These are phyloP conservation scores for Exophiala dermatitidis DNA, from an alignment of 2,329 filamentous ascomycete species.

Conservation along the genomic window DNA sequence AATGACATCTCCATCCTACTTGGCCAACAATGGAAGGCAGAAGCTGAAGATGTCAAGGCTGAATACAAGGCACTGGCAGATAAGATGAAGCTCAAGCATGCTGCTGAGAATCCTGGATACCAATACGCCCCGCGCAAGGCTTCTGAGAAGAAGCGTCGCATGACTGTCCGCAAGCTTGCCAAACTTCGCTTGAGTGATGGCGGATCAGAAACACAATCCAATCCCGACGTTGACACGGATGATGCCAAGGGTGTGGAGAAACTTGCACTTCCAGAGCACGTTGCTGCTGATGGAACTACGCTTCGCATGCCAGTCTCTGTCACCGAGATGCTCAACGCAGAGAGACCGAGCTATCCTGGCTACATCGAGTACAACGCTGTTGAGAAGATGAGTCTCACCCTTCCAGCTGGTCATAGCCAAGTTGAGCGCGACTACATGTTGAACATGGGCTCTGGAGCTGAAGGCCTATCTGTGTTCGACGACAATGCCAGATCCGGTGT, in stretches of 20 bases:
- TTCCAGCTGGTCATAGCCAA: not conserved
- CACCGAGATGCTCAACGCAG: not conserved
- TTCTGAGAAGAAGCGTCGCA: constrained; percentile 41
- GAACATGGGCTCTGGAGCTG: not conserved
- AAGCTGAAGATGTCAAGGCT: constrained; percentile 33
- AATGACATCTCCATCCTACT: constrained; percentile 41
- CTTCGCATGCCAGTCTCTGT: not conserved
- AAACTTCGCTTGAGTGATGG: constrained; percentile 3
- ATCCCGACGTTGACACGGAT: constrained; percentile 4
- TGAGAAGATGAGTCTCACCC: constrained; percentile 1
- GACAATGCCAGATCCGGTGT: not conserved
- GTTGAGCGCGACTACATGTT: constrained; percentile 5
- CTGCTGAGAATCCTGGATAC: constrained; percentile 38
- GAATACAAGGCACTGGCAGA: constrained; percentile 36
- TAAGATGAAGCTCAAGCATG: constrained; percentile 36
- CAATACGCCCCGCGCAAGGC: constrained; percentile 43
- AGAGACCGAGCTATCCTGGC: not conserved
- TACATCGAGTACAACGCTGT: not conserved
- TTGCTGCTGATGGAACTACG: not conserved
- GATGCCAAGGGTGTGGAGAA: not conserved
- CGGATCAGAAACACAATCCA: not conserved
- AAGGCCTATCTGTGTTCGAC: not conserved
- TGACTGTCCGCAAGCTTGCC: constrained; percentile 33
- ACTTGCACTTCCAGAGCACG: not conserved
- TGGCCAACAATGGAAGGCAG: constrained; percentile 38